Conservation (phyloP, 371 early-diverging fungal genomes). For the Actinomucor elegans region DNA sequence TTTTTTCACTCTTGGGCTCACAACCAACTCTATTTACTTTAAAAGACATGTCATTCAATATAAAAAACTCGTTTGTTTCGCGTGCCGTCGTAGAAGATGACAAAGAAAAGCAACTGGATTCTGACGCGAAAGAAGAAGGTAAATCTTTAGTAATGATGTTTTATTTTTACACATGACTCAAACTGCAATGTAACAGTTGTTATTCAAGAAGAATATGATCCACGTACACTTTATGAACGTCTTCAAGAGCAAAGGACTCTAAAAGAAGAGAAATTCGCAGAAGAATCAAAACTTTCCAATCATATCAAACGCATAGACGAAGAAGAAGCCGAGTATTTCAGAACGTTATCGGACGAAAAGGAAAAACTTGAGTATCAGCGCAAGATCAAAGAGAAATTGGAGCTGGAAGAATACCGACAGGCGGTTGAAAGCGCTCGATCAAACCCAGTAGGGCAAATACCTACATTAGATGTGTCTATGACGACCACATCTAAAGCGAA, state of each 20-base stretch:
- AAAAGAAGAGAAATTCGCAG: conserved; percentile 69
- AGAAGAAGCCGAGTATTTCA: conserved; percentile 77
- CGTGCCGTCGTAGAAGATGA: conserved; percentile 28
- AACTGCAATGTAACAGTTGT: conserved; percentile 11
- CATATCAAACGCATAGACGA: conserved; percentile 73
- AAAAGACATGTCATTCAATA: conserved; percentile 29
- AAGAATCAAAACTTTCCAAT: conserved; percentile 70
- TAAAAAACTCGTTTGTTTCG: conserved; percentile 40
- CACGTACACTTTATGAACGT: conserved; percentile 78
- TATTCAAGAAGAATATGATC: conserved; percentile 60
- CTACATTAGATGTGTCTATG: background rate
- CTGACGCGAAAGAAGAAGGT: conserved; percentile 13
- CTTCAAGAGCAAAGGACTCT: conserved; percentile 71
- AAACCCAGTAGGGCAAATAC: background rate
- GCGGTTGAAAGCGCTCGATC: conserved; percentile 14
- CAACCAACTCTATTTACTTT: too few species aligned
- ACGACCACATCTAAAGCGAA: background rate
- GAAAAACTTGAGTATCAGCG: conserved; percentile 49
- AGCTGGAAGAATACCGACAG: conserved; percentile 63
- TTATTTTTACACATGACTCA: too few species aligned
- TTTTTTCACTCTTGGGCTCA: too few species aligned
- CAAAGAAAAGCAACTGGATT: conserved; percentile 24
- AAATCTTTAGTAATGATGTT: too few species aligned
- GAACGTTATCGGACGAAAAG: conserved; percentile 60
- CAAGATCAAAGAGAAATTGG: conserved; percentile 56